A percentile compares a stretch with the other conserved stretches of the same genome.
Conservation (phyloP, 2,329 filamentous ascomycete species). For the Monilinia laxa region DNA sequence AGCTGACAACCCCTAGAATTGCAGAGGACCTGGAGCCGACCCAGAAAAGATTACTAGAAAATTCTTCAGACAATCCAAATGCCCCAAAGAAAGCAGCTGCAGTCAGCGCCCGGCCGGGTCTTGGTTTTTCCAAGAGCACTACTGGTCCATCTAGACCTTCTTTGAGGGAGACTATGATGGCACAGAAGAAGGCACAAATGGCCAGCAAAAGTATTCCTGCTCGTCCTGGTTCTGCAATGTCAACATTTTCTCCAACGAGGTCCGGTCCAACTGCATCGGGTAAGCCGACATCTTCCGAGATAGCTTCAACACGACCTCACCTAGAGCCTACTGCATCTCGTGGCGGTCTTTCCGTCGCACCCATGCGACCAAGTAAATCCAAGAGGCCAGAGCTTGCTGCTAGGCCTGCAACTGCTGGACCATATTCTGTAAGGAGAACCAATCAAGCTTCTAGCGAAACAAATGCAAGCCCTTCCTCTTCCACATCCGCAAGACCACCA, state of each 20-base stretch:
- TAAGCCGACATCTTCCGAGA: conserved; percentile 40
- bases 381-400: conserved; percentile 54
- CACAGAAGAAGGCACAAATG: conserved; percentile 67
- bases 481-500: conserved; percentile 41
- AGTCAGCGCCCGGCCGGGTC: conserved; percentile 52
- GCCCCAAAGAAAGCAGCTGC: conserved; percentile 56
- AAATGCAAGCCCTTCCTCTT: conserved; percentile 38
- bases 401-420: conserved; percentile 63
- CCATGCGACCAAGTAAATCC: conserved; percentile 58
- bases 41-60: conserved; percentile 76
- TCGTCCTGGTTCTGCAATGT: conserved; percentile 64
- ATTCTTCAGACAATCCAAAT: conserved; percentile 80
- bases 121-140: conserved; percentile 63
- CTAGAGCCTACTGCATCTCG: conserved; percentile 44
- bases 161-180: conserved; percentile 79
- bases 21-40: conserved; percentile 76
- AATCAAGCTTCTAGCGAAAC: conserved; percentile 38
- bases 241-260: conserved; percentile 56
- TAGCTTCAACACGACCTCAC: conserved; percentile 46
- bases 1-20: conserved; percentile 54
- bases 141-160: conserved; percentile 59
- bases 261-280: conserved; percentile 42
- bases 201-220: conserved; percentile 53
- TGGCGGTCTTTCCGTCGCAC: conserved; percentile 62
- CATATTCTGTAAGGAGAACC: conserved; percentile 58